Evolutionary conservation across 352 stramenopile species (phyloP), one percentile per base, ranked within the genome.

Genomic region (Globisporangium uncinulatum): DNA sequence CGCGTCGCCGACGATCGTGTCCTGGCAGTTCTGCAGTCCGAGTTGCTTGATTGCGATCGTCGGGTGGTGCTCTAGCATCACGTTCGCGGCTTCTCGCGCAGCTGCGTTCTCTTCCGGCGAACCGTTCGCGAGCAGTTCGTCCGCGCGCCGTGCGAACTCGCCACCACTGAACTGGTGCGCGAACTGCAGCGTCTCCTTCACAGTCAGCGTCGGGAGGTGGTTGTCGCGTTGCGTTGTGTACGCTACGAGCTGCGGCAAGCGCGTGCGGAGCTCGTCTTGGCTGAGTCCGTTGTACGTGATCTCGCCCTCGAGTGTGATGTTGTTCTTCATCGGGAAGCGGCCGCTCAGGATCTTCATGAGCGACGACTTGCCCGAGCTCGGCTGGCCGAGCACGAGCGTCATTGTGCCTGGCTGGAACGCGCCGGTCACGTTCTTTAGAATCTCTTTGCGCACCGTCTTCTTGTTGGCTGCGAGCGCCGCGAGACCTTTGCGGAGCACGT

Each of bases 191-290:
- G 76, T 86, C 57, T 86, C 76, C 54, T 73, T 65, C 9, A 83
- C 76, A 0, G 76, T 84, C 5, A 86, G 56, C n/a, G 44, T 69
- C 3, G 76, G 62, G 97, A 92, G 96, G 76, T 36, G 89, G 96
- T 66, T 97, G 68, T 97, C 89, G 21, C 63, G 57, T 52, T 75
- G 69, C 1, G 8, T 58, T 20, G 62, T 44, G 48, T 76, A 74
- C 20, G 59, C 60, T 10, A 58, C 47, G 9, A 71, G 54, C 55
- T 72, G 65, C 29, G 66, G 61, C 17, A 74, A 24, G 15, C 59
- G 53, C n/a, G 60, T 54, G 11, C 7, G 14, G 4, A 72, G 19
- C 21, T 59, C 57, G 5, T 47, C 11, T 21, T 61, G 58, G 4
- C 36, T 15, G 36, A 51, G 44, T 36, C 66, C 66, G 37, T 74